Base-by-base conservation (phyloP, 768 basidiomycete species). In the Serendipita sp. region DNA sequence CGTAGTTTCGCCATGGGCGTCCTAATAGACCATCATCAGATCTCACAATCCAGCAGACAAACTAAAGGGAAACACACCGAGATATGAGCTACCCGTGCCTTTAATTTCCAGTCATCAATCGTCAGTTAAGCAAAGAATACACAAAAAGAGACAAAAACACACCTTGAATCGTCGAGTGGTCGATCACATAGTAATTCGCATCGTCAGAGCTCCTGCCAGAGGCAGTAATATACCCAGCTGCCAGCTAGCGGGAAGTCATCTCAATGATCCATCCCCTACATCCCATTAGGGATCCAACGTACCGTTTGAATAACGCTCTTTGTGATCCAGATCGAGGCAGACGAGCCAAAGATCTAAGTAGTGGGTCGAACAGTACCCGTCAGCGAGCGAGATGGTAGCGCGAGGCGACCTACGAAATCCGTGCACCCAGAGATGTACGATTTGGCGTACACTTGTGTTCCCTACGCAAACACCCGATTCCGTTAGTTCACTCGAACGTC, bases 191-290 rank as follows among this genome's bases (percentile, higher is more conserved):
- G 68, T 81, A 79, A 51, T 78, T 72, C 1, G 78, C 75, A 64
- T 74, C 68, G 15, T n/a, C 30, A 11, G 45, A 51, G 30, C 37
- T 41, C 24, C 80, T 75, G 3, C 81, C 81, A 63, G 73, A 79
- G 1, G 81, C 81, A 3, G 80, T 81, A 32, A 82, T 73, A 58
- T 70, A 79, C 3, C 80, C 81, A 41, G 74, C 70, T 45, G 72
- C 78, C 3, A 73, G 74, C 65, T 65, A 56, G 18, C 32, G 24
- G 38, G 13, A 51, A 51, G n/a, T 51, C 48, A n/a, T 18, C 8
- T 7, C 5, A n/a, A 7, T 8, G 7, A 46, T 46, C 16, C 18
- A 11, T 28, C 5, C 28, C 24, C 24, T 24, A 24, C 24, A 44
- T 34, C 15, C 30, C 8, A 51, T 7, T 32, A 16, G 30, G 7